Conservation (phyloP, 768 basidiomycete species). For the Phaffia australis region DNA sequence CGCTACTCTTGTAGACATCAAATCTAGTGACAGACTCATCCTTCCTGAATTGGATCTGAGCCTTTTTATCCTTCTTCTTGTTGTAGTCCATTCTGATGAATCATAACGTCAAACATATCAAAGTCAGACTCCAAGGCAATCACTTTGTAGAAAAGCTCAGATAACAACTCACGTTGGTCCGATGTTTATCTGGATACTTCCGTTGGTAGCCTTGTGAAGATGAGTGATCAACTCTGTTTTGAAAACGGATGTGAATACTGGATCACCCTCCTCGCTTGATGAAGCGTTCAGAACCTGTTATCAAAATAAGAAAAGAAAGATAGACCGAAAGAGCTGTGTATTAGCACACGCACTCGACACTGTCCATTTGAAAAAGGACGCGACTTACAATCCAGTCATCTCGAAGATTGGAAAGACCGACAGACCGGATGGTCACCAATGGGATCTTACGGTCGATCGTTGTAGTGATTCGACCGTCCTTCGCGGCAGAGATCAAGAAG, state of each 20-base stretch:
- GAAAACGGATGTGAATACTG: constrained; percentile 78
- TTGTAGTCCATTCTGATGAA: constrained; percentile 53
- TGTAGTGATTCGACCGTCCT: constrained; percentile 50
- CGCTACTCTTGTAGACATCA: constrained; percentile 87
- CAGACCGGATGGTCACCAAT: constrained; percentile 71
- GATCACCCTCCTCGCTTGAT: constrained; percentile 84
- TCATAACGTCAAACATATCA: constrained; percentile 14
- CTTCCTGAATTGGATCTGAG: constrained; percentile 73
- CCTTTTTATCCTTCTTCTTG: constrained; percentile 96
- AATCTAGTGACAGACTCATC: constrained; percentile 70
- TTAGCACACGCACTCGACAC: not conserved
- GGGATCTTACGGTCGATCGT: constrained; percentile 77
- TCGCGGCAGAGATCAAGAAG: constrained; percentile 22
- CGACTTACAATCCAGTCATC: constrained; percentile 85
- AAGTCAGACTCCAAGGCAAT: constrained; percentile 1
- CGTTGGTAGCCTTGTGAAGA: constrained; percentile 68
- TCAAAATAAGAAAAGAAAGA: not conserved
- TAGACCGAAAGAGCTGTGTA: not conserved
- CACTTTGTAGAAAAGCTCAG: not conserved
- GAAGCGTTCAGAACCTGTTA: constrained; percentile 61
- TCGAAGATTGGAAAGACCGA: constrained; percentile 74
- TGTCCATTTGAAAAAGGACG: not conserved
- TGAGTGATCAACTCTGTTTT: constrained; percentile 87
- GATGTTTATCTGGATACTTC: constrained; percentile 59
- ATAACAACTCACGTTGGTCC: constrained; percentile 56